A percentile compares a stretch with the other conserved stretches of the same genome.
phyloP scores from a whole-genome alignment of 2,329 filamentous ascomycete genomes.

The Fusarium pseudonygamai region DNA sequence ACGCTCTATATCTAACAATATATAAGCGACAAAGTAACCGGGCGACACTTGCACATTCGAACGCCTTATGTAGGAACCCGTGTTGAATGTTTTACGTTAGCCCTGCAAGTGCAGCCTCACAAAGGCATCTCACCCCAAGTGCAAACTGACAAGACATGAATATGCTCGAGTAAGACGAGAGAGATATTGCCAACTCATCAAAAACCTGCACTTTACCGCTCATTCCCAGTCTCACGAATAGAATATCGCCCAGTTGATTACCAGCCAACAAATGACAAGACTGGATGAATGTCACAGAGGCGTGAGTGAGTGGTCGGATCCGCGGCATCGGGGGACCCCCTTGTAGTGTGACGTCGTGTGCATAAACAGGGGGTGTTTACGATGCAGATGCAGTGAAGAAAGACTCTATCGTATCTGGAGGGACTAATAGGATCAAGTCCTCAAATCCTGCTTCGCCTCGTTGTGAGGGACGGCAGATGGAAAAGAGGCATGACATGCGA shows the following conservation, averaged over 20 bases:
- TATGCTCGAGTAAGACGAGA: not conserved
- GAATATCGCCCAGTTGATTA: not conserved
- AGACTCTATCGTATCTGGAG: not conserved
- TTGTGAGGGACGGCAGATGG: not conserved
- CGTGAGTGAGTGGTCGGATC: slow-evolving; percentile 6
- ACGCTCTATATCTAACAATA: not conserved
- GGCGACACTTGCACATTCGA: not conserved
- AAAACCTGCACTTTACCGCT: slow-evolving; percentile 16
- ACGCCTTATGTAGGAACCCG: slow-evolving; percentile 11
- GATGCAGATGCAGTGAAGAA: not conserved
- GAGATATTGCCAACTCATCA: slow-evolving; percentile 6
- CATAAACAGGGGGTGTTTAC: not conserved
- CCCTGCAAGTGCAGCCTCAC: not conserved
- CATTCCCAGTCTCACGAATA: not conserved
- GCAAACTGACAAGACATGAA: not conserved
- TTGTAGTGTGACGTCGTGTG: slow-evolving; percentile 4
- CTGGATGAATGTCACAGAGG: not conserved
- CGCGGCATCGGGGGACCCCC: slow-evolving; percentile 12
- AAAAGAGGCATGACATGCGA: not conserved
- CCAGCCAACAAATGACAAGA: slow-evolving; percentile 10
- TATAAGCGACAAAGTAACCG: not conserved
- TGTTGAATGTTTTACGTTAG: not conserved
- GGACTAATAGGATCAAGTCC: not conserved
- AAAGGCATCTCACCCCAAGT: not conserved
- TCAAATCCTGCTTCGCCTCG: not conserved